A percentile compares a stretch with the other conserved stretches of the same genome.
These are phyloP conservation scores for Arachis monticola DNA, from an alignment of 331 rosid species.

Conservation along the genomic window DNA sequence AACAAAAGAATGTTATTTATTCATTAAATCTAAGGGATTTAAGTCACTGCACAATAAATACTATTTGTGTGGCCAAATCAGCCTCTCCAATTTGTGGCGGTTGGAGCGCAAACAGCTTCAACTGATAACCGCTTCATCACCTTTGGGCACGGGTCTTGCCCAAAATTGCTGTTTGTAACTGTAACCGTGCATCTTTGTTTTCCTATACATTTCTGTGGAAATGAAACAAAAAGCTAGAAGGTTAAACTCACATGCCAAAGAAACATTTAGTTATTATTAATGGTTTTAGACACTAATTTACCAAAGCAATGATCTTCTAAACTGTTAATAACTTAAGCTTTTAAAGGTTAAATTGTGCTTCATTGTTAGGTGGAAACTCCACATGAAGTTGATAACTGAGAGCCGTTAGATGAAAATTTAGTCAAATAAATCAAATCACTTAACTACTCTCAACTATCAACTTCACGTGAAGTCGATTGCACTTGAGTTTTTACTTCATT, in stretches of 20 bases:
- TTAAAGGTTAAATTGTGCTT: too few species aligned
- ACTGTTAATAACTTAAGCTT: too few species aligned
- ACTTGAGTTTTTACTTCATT: too few species aligned
- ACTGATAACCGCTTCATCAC: slow-evolving; percentile 58
- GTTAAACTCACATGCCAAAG: slow-evolving; percentile 6
- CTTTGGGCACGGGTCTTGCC: slow-evolving; percentile 68
- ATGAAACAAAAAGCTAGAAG: not conserved
- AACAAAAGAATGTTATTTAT: slow-evolving; percentile 41
- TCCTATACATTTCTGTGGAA: slow-evolving; percentile 61
- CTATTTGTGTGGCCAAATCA: slow-evolving; percentile 25
- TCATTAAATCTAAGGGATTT: slow-evolving; percentile 46
- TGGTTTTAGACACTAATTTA: too few species aligned
- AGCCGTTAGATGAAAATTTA: too few species aligned
- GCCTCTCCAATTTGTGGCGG: slow-evolving; percentile 37
- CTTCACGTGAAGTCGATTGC: too few species aligned
- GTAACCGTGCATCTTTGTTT: slow-evolving; percentile 54
- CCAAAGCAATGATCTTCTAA: too few species aligned
- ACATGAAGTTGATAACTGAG: too few species aligned
- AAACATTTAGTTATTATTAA: not conserved
- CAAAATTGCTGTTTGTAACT: slow-evolving; percentile 56
- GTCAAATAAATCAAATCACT: too few species aligned
- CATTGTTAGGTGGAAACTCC: too few species aligned
- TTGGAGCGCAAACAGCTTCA: slow-evolving; percentile 63
- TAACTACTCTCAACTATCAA: too few species aligned
- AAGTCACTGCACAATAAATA: slow-evolving; percentile 48